phyloP scores from a whole-genome alignment of 257 asterid genomes.

The Thymus quinquecostatus region DNA sequence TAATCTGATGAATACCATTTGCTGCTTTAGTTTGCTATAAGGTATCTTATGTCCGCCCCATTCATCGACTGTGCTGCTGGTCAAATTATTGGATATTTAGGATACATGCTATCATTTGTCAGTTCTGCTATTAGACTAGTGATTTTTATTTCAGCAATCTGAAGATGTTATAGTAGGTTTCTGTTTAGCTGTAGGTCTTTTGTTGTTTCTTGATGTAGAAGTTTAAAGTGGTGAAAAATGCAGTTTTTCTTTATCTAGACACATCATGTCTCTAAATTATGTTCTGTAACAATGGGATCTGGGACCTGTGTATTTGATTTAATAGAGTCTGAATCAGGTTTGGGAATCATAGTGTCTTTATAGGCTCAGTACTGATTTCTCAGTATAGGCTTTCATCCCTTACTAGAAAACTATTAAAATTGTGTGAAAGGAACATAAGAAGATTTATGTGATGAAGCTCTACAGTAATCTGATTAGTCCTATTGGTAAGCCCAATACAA shows the following conservation, averaged over 20 bases:
- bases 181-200: constrained; percentile 17
- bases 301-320: constrained; percentile 20
- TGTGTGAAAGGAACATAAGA: neutral
- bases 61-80: constrained; percentile 22
- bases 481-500: constrained; percentile 3
- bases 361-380: constrained; percentile 17
- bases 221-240: neutral
- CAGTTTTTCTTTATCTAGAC: constrained; percentile 13
- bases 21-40: constrained; percentile 22
- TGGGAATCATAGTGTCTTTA: neutral
- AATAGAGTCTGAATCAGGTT: constrained; percentile 16
- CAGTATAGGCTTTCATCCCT: constrained; percentile 3
- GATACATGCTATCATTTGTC: constrained; percentile 5
- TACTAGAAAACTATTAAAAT: neutral
- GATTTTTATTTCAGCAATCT: constrained; percentile 8
- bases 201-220: constrained; percentile 30
- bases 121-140: constrained; percentile 20
- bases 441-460: neutral
- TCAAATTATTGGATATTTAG: constrained; percentile 3
- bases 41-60: constrained; percentile 27
- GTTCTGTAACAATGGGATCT: constrained; percentile 18
- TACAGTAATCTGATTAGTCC: constrained; percentile 5
- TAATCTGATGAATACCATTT: constrained; percentile 12
- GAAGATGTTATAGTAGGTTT: neutral
- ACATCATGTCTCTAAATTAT: constrained; percentile 16